phyloP scores from a whole-genome alignment of 352 stramenopile genomes.

The Phytophthora pinifolia region DNA sequence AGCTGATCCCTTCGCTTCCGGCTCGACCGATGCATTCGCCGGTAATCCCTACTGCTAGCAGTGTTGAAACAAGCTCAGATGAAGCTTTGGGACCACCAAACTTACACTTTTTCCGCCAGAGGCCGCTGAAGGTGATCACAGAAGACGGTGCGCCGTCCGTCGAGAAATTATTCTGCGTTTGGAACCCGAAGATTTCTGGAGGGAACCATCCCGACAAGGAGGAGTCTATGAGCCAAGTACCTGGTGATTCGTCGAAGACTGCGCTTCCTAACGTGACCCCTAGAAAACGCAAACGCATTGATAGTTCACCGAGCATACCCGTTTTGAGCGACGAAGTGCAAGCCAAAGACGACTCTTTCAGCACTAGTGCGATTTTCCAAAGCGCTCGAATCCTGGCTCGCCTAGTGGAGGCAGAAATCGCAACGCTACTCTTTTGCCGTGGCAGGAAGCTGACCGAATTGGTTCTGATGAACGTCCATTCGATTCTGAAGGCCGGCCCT shows the following conservation, averaged over 20 bases:
- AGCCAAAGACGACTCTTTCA: slow-evolving; percentile 12
- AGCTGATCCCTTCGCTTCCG: slow-evolving; percentile 83
- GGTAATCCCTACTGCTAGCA: background rate
- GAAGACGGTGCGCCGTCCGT: slow-evolving; percentile 90
- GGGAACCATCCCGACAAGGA: background rate
- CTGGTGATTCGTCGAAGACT: background rate
- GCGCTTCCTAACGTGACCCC: background rate
- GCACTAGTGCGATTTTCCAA: slow-evolving; percentile 84
- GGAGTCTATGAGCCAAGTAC: background rate
- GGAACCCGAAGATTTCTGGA: slow-evolving; percentile 88
- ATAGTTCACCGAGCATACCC: background rate
- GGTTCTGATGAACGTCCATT: slow-evolving; percentile 86
- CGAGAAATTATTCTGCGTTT: slow-evolving; percentile 94
- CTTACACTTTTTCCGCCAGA: slow-evolving; percentile 65
- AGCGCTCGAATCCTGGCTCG: slow-evolving; percentile 91
- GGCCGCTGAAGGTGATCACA: slow-evolving; percentile 73
- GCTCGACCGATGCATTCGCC: slow-evolving; percentile 1
- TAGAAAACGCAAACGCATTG: slow-evolving; percentile 28
- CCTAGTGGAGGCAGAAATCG: slow-evolving; percentile 87
- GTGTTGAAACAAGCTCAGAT: background rate
- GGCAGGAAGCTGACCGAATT: slow-evolving; percentile 94
- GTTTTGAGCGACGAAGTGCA: slow-evolving; percentile 2
- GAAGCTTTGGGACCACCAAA: slow-evolving; percentile 27
- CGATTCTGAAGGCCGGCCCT: slow-evolving; percentile 47
- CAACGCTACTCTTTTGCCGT: slow-evolving; percentile 96